phyloP scores from a whole-genome alignment of 1,284 basidiomycete genomes.

The Caloboletus firmus region DNA sequence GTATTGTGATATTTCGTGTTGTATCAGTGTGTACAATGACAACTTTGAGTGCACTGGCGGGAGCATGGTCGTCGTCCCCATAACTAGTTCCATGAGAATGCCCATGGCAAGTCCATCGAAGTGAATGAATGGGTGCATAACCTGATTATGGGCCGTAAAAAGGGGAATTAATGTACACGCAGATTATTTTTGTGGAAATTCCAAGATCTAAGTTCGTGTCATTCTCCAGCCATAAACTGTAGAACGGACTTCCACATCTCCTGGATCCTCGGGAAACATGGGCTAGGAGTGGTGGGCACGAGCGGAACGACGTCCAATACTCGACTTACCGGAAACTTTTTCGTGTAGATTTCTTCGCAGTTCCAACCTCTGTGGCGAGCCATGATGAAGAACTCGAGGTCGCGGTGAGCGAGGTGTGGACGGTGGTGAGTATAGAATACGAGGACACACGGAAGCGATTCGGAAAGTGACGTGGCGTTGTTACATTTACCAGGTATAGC shows the following conservation, averaged over 20 bases:
- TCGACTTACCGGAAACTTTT: conserved; percentile 57
- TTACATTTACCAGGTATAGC: background rate
- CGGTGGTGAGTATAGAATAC: conserved; percentile 95
- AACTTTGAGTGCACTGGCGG: background rate
- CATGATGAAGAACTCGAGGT: conserved; percentile 81
- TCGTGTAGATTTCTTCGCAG: conserved; percentile 71
- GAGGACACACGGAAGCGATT: conserved; percentile 58
- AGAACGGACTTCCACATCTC: conserved; percentile 69
- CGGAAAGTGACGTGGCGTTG: background rate
- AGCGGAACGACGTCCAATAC: background rate
- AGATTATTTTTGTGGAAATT: background rate
- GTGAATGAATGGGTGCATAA: too few relatives aligned
- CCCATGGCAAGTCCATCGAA: background rate
- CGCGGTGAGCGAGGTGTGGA: conserved; percentile 80
- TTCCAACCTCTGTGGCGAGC: conserved; percentile 71
- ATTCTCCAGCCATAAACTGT: conserved; percentile 81
- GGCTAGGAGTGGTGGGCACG: conserved; percentile 44
- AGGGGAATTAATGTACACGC: background rate
- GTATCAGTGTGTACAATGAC: background rate
- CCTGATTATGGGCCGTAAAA: background rate
- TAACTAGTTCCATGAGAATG: background rate
- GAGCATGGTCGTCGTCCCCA: background rate
- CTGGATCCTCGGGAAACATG: conserved; percentile 87
- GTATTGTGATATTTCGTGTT: background rate
- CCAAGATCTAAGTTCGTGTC: conserved; percentile 27